Base-by-base conservation (phyloP, 2,329 filamentous ascomycete genomes). In the Talaromyces sp. region DNA sequence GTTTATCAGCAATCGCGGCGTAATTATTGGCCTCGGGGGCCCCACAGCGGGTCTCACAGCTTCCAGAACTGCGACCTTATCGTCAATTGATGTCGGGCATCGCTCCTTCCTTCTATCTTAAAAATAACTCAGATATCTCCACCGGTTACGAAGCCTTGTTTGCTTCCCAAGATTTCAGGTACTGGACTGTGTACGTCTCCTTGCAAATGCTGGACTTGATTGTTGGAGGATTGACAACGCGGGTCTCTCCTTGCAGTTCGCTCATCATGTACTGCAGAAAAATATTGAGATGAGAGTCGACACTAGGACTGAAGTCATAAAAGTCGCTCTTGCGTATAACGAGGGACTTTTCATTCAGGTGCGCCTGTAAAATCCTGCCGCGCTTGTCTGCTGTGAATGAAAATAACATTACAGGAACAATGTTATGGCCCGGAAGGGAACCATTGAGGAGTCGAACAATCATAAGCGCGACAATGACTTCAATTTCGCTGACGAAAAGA, bases 401-500 rank as follows among this genome's bases (percentile, higher is more conserved):
- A 25, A 33, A 33, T 3, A 59, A 4, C 33, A 55, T 54, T 9
- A 59, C 57, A 47, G 57, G 51, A 55, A 59, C 51, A n/a, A 44
- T 22, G 19, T 59, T 59, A 30, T 55, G 57, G 8, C 33, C 36
- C 4, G 36, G 57, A 33, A 59, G 30, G 33, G 54, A 56, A 11
- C 36, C 36, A 22, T 55, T 59, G 33, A 25, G 4, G 6, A 59
- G 57, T 17, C 51, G 57, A 15, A 55, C 57, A 33, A 59, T 27
- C 57, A 55, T 59, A 28, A 59, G 51, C 25, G 27, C 17, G 9
- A 55, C 32, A 10, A 59, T 55, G 36, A 42, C 25, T 47, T 44
- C 19, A 11, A 59, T n/a, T 15, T 59, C 57, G 25, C 49, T 19
- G n/a, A 59, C 49, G 7, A 59, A 30, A 42, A 59, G 57, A 32